Evolutionary conservation across 176 grass and related monocot species (phyloP).

Genomic region (Canna indica): DNA sequence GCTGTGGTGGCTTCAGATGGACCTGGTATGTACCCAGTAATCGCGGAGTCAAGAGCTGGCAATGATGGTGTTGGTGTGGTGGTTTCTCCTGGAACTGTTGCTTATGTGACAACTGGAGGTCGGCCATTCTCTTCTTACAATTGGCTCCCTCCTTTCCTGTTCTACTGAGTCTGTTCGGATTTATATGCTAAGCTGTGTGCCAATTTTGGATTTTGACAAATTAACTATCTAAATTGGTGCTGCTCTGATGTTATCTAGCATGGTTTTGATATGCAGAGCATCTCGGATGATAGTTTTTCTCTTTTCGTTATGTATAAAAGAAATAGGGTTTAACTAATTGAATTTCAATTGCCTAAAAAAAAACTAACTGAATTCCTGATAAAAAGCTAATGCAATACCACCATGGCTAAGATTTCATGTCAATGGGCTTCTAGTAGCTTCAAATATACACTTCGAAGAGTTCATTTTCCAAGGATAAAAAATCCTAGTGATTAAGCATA

Average conservation of each 20-base stretch:
- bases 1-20: conserved; percentile 73
- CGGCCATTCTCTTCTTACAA: conserved; percentile 21
- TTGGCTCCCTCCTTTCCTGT: not conserved
- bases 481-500: too few relatives aligned
- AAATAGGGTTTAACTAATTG: too few relatives aligned
- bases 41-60: conserved; percentile 82
- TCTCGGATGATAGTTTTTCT: too few relatives aligned
- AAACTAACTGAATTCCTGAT: too few relatives aligned
- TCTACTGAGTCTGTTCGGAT: too few relatives aligned
- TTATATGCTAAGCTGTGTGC: not conserved
- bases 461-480: too few relatives aligned
- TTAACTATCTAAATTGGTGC: not conserved
- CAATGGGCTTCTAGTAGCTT: too few relatives aligned
- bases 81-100: conserved; percentile 39
- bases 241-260: not conserved
- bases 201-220: not conserved
- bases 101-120: conserved; percentile 94
- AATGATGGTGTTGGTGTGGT: conserved; percentile 42
- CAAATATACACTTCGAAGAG: too few relatives aligned
- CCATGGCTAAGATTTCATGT: too few relatives aligned
- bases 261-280: not conserved
- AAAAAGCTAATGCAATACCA: too few relatives aligned
- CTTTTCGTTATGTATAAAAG: too few relatives aligned
- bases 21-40: conserved; percentile 66
- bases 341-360: too few relatives aligned